Percentiles rank a stretch among this genome's conserved stretches.
These are phyloP conservation scores for Gaeumannomyces sp. DNA, from an alignment of 2,329 filamentous ascomycete genomes.

Conservation along the genomic window DNA sequence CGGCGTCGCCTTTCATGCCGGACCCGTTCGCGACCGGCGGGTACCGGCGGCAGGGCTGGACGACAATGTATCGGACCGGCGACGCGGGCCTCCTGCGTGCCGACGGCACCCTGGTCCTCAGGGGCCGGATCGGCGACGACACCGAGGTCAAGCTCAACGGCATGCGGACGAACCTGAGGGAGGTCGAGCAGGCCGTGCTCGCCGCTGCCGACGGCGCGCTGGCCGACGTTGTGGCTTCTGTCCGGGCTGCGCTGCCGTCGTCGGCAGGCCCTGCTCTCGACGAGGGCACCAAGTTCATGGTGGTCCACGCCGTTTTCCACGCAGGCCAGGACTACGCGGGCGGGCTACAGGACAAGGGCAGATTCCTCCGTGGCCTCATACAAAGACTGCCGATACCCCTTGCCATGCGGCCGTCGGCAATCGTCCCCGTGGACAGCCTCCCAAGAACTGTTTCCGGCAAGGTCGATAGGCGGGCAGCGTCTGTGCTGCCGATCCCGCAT, in stretches of 20 bases:
- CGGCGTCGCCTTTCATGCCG: constrained; percentile 13
- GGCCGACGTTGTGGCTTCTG: not conserved
- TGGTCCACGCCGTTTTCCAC: constrained; percentile 2
- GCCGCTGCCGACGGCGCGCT: not conserved
- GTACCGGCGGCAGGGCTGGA: not conserved
- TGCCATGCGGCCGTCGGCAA: not conserved
- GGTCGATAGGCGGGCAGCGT: not conserved
- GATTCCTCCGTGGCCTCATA: not conserved
- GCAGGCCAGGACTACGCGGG: not conserved
- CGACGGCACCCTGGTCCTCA: constrained; percentile 26
- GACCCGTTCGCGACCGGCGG: not conserved
- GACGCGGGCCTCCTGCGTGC: not conserved
- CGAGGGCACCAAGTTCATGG: not conserved
- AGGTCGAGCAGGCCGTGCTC: not conserved
- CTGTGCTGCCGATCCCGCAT: not conserved
- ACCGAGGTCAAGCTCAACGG: constrained; percentile 37
- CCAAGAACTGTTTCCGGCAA: not conserved
- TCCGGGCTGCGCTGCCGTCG: not conserved
- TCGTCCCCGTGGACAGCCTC: not conserved
- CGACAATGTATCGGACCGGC: not conserved
- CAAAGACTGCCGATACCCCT: not conserved
- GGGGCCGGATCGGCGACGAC: constrained; percentile 34
- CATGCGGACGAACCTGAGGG: constrained; percentile 1
- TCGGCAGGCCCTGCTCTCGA: not conserved
- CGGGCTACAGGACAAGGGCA: not conserved